A percentile compares a stretch with the other conserved stretches of the same genome.
phyloP scores from a whole-genome alignment of 2,329 filamentous ascomycete genomes.

The Trichoderma cornu-damae region DNA sequence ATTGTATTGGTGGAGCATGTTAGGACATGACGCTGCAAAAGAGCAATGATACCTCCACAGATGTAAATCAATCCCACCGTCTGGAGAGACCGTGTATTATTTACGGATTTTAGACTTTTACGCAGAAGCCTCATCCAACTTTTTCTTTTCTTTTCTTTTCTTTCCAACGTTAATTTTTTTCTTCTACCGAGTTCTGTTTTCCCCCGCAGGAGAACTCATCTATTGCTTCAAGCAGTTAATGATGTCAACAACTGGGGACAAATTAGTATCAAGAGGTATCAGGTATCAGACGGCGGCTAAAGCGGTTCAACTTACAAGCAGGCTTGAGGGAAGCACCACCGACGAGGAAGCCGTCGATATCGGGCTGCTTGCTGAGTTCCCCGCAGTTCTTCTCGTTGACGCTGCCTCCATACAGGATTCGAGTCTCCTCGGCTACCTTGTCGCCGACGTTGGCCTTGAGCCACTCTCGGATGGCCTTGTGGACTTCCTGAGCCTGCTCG shows the following conservation, averaged over 20 bases:
- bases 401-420: constrained; percentile 93
- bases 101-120: background rate
- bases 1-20: constrained; percentile 29
- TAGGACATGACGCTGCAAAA: constrained; percentile 5
- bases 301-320: constrained; percentile 60
- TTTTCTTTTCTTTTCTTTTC: background rate
- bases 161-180: background rate
- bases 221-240: constrained; percentile 52
- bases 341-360: constrained; percentile 98
- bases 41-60: constrained; percentile 2
- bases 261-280: background rate
- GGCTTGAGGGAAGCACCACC: constrained; percentile 96
- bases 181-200: background rate
- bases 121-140: background rate
- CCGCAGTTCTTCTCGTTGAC: constrained; percentile 98
- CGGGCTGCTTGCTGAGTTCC: constrained; percentile 83
- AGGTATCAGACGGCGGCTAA: background rate
- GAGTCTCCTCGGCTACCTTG: constrained; percentile 74
- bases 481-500: constrained; percentile 88
- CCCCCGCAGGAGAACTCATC: constrained; percentile 19
- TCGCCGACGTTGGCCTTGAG: constrained; percentile 66
- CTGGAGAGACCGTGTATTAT: background rate
- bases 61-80: background rate
- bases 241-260: constrained; percentile 49
- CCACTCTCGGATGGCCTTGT: constrained; percentile 88